Evolutionary conservation across 257 asterid genomes (phyloP).

Genomic region (Primulina tabacum): DNA sequence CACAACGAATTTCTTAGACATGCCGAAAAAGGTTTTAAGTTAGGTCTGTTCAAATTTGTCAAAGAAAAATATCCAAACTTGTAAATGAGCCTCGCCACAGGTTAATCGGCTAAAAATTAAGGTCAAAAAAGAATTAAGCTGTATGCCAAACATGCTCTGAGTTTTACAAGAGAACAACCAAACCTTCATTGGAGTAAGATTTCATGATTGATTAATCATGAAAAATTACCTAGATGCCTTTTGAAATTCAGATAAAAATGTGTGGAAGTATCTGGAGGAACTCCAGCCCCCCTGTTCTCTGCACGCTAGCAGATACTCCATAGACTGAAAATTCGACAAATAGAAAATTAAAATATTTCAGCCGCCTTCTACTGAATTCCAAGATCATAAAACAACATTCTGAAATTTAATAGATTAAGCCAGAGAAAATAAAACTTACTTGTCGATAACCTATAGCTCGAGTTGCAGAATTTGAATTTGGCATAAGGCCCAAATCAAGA

Average conservation of each 20-base stretch:
- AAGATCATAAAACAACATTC: conserved; percentile 17
- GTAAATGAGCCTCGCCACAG: background rate
- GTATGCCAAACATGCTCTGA: background rate
- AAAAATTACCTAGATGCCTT: conserved; percentile 67
- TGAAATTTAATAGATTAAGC: conserved; percentile 8
- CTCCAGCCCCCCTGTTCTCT: conserved; percentile 70
- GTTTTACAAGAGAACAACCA: background rate
- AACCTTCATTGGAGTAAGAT: conserved; percentile 7
- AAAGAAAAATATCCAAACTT: background rate
- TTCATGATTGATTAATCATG: conserved; percentile 7
- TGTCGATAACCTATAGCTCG: conserved; percentile 98
- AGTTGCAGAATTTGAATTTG: conserved; percentile 82
- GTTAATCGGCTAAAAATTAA: background rate
- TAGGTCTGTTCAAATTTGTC: background rate
- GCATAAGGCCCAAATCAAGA: conserved; percentile 84
- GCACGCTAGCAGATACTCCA: conserved; percentile 73
- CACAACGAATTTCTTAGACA: background rate
- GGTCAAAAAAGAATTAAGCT: conserved; percentile 7
- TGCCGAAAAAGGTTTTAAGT: background rate
- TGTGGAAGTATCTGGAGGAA: conserved; percentile 56
- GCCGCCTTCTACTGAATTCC: background rate
- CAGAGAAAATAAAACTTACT: conserved; percentile 42
- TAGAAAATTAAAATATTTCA: conserved; percentile 9
- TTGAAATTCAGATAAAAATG: conserved; percentile 73
- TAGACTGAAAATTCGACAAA: conserved; percentile 48